A percentile compares a stretch with the other conserved stretches of the same genome.
Conservation (phyloP, 768 basidiomycete species). For the Lactarius sanguifluus region DNA sequence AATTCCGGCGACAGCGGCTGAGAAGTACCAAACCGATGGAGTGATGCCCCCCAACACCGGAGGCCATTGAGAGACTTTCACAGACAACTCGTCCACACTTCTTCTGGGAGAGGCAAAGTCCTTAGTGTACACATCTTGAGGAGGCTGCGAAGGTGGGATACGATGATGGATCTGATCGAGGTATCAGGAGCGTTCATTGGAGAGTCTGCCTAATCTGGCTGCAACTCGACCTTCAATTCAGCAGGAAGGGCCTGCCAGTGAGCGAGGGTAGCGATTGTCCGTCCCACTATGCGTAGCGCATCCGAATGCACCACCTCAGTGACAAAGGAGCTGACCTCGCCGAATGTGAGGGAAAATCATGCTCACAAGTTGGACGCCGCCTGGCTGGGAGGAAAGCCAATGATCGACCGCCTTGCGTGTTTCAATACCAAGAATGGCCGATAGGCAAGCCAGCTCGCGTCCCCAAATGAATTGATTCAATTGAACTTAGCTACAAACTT, state of each 20-base stretch:
- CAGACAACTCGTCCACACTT: background rate
- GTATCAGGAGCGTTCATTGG: background rate
- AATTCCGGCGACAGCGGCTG: background rate
- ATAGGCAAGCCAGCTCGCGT: background rate
- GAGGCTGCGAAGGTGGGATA: background rate
- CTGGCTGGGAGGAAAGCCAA: background rate
- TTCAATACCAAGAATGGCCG: background rate
- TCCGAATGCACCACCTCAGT: background rate
- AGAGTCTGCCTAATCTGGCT: background rate
- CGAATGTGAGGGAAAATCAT: background rate
- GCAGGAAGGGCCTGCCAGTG: background rate
- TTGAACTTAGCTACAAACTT: background rate
- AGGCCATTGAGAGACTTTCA: background rate
- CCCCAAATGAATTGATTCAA: background rate
- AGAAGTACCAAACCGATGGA: background rate
- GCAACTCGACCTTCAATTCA: background rate
- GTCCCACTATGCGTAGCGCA: background rate
- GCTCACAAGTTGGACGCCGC: background rate
- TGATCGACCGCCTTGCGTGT: too few species aligned
- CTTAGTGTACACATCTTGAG: background rate
- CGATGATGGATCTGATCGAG: background rate
- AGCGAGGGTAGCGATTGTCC: background rate
- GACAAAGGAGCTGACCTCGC: background rate
- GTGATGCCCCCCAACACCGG: background rate
- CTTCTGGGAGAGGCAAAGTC: background rate